Evolutionary conservation across 202 grass and related monocot species (phyloP).

Genomic region (Panicum virgatum): DNA sequence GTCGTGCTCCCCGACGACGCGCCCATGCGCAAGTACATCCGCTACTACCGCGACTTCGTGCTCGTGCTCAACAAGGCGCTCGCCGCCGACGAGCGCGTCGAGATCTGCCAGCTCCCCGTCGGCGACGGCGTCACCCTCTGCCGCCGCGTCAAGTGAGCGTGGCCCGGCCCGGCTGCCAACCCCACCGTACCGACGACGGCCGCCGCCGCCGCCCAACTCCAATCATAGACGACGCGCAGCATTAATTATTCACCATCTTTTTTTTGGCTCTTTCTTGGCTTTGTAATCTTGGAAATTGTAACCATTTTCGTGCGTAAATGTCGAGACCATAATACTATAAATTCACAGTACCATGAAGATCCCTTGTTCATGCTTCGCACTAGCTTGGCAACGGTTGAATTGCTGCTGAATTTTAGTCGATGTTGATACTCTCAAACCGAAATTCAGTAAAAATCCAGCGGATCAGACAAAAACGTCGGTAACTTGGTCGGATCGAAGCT

Average conservation of each 20-base stretch:
- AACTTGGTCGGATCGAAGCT: not conserved
- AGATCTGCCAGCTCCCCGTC: constrained; percentile 96
- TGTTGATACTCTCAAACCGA: not conserved
- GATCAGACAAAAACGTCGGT: not conserved
- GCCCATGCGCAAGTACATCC: constrained; percentile 87
- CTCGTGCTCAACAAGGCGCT: constrained; percentile 91
- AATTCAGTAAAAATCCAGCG: not conserved
- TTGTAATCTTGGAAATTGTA: constrained; percentile 12
- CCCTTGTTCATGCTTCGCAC: not conserved
- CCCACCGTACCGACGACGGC: not conserved
- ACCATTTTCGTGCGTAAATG: constrained; percentile 20
- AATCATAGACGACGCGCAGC: not conserved
- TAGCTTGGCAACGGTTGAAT: not conserved
- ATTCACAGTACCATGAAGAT: not conserved
- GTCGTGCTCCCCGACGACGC: constrained; percentile 86
- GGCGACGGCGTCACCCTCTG: constrained; percentile 94
- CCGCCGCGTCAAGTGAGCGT: constrained; percentile 69
- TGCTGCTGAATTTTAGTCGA: not conserved
- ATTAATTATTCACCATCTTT: constrained; percentile 18
- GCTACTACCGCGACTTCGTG: constrained; percentile 87
- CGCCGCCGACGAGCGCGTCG: constrained; percentile 78
- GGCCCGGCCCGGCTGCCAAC: accelerated
- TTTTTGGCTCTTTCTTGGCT: not conserved
- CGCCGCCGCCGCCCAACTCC: not conserved
- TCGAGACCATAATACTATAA: constrained; percentile 6